Conservation (phyloP, 257 asterid genomes). For the Euphrasia confusa region DNA sequence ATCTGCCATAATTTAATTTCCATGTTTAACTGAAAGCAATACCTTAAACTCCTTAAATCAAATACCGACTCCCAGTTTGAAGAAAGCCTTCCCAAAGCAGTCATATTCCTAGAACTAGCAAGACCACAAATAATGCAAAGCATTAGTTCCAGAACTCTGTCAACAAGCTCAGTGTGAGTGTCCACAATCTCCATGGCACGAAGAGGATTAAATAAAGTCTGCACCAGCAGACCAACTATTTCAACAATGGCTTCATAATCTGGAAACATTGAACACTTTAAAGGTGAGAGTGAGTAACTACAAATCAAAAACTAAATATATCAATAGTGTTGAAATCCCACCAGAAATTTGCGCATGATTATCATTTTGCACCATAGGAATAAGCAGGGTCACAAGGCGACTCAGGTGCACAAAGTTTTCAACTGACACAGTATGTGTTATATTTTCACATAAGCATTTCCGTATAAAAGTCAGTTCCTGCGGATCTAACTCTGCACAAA, state of each 20-base stretch:
- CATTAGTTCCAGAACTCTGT: slow-evolving; percentile 53
- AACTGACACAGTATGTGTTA: slow-evolving; percentile 37
- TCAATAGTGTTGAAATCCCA: slow-evolving; percentile 28
- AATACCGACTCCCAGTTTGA: slow-evolving; percentile 62
- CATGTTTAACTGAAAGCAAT: slow-evolving; percentile 27
- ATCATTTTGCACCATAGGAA: slow-evolving; percentile 48
- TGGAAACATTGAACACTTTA: slow-evolving; percentile 28
- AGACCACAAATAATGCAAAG: slow-evolving; percentile 64
- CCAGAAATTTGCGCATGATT: slow-evolving; percentile 53
- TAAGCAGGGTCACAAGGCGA: slow-evolving; percentile 60
- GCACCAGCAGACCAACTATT: slow-evolving; percentile 51
- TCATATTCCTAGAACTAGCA: slow-evolving; percentile 34
- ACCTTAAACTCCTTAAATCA: slow-evolving; percentile 60
- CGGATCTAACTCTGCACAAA: slow-evolving; percentile 54
- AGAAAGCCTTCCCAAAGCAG: slow-evolving; percentile 37
- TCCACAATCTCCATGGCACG: slow-evolving; percentile 32
- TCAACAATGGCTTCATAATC: slow-evolving; percentile 50
- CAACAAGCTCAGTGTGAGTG: slow-evolving; percentile 39
- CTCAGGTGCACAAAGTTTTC: slow-evolving; percentile 40
- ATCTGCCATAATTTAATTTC: slow-evolving; percentile 16
- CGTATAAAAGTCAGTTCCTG: slow-evolving; percentile 42
- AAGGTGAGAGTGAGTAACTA: slow-evolving; percentile 22
- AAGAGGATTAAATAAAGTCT: slow-evolving; percentile 41
- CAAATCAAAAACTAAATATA: slow-evolving; percentile 16
- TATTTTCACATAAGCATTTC: slow-evolving; percentile 50